Base-by-base conservation (phyloP, 2,329 filamentous ascomycete species). In the Thelonectria olida region DNA sequence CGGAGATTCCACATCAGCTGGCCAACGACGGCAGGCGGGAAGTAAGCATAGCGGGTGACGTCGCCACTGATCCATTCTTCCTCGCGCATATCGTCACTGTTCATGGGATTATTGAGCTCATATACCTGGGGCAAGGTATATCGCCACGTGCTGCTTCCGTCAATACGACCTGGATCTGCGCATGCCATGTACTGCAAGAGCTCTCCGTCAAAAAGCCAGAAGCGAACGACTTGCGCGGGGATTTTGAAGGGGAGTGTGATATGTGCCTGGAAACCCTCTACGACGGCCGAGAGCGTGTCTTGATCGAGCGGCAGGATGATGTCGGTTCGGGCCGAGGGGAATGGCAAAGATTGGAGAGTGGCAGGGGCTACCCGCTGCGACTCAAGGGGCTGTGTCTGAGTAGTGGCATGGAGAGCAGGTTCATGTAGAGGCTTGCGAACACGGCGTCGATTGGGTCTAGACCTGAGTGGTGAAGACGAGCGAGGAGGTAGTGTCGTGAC, bases 181-280 rank as follows among this genome's bases (percentile, higher is more conserved):
- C 80, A 80, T 13, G 85, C 87, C 81, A 90, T 87, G 68, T 89
- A 89, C 53, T 78, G 82, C 8, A 90, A 73, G 56, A 83, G 75
- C 80, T 84, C 28, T 69, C 75, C 15, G 78, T 85, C 79, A 65
- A 88, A 88, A 15, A 90, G 78, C 88, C 88, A 91, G 67, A 89
- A 80, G n/a, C 88, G 85, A 17, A 75, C 78, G 5, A 89, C 84
- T 15, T 81, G 78, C 3, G 77, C 70, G 2, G 86, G 85, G 20
- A 90, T 81, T 49, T 79, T 82, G 76, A 85, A 89, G 15, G 77
- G 75, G 42, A 87, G 80, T 60, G 85, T 84, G 53, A 90, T 80
- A 68, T 88, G 82, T 55, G 86, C 79, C 55, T 84, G 83, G 3
- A 73, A 76, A 2, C 86, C 82, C 9, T 78, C 73, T 9, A 83